Percentiles rank a stretch among this genome's conserved stretches.
phyloP scores from a whole-genome alignment of 495 filamentous ascomycete genomes.

The Apodospora peruviana region DNA sequence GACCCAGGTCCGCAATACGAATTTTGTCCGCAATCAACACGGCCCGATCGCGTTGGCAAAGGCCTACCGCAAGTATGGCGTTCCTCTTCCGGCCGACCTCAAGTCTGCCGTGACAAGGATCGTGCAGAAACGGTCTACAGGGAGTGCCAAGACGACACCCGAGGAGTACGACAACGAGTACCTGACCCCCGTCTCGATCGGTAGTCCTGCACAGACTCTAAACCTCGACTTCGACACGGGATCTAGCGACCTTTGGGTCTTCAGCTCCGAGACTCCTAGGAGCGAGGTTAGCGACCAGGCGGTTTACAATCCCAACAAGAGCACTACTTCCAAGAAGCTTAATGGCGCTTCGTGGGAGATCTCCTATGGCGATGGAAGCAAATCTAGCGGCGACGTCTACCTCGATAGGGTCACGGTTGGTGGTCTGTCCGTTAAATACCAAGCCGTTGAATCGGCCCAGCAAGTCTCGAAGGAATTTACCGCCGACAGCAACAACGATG shows the following conservation, averaged over 20 bases:
- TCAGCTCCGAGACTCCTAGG: slow-evolving; percentile 24
- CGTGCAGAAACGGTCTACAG: slow-evolving; percentile 11
- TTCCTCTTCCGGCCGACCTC: slow-evolving; percentile 25
- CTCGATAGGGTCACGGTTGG: slow-evolving; percentile 64
- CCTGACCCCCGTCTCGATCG: slow-evolving; percentile 60
- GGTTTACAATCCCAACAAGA: slow-evolving; percentile 51
- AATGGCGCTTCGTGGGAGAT: slow-evolving; percentile 60
- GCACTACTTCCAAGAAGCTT: slow-evolving; percentile 43
- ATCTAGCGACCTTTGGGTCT: slow-evolving; percentile 64
- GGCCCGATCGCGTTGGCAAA: slow-evolving; percentile 49
- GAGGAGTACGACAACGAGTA: slow-evolving; percentile 58
- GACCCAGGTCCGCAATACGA: slow-evolving; percentile 45
- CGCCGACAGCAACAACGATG: slow-evolving; percentile 56
- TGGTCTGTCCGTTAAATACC: slow-evolving; percentile 51
- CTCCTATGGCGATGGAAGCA: slow-evolving; percentile 66
- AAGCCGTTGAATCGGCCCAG: slow-evolving; percentile 66
- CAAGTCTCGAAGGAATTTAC: slow-evolving; percentile 56
- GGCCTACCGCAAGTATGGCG: slow-evolving; percentile 55
- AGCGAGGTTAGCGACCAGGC: slow-evolving; percentile 43
- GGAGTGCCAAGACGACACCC: slow-evolving; percentile 47
- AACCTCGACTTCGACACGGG: slow-evolving; percentile 73
- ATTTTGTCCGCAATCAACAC: slow-evolving; percentile 37
- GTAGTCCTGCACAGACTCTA: slow-evolving; percentile 50
- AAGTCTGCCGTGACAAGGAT: not conserved
- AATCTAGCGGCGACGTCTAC: slow-evolving; percentile 62